These are phyloP conservation scores for Arachnomyces sp. DNA, from an alignment of 2,329 filamentous ascomycete genomes.

Conservation along the genomic window DNA sequence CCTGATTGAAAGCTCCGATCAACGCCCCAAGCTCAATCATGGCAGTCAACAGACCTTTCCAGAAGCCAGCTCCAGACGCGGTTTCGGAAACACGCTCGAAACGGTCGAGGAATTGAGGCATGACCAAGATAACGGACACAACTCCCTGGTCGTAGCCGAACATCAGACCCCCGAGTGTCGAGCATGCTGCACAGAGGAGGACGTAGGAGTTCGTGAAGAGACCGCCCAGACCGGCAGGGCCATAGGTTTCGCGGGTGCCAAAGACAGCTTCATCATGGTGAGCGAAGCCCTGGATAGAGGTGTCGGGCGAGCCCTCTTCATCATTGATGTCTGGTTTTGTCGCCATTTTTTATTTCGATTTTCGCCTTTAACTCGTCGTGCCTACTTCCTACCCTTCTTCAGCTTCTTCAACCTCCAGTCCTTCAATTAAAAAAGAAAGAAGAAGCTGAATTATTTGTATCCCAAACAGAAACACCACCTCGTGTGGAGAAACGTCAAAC, in stretches of 20 bases:
- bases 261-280: conserved; percentile 27
- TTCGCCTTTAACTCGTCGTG: too few relatives aligned
- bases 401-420: too few relatives aligned
- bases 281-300: conserved; percentile 20
- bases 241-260: conserved; percentile 24
- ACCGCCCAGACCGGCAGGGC: conserved; percentile 36
- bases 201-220: conserved; percentile 44
- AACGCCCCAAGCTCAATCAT: conserved; percentile 36
- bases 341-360: too few relatives aligned
- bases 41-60: conserved; percentile 30
- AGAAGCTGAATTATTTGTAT: too few relatives aligned
- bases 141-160: conserved; percentile 44
- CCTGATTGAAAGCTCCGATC: conserved; percentile 29
- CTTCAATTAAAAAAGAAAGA: too few relatives aligned
- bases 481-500: too few relatives aligned
- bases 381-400: too few relatives aligned
- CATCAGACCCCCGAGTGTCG: conserved; percentile 42
- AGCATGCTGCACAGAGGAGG: conserved; percentile 43
- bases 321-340: conserved; percentile 4
- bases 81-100: conserved; percentile 37
- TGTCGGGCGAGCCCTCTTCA: conserved; percentile 14
- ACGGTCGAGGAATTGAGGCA: conserved; percentile 42
- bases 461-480: too few relatives aligned
- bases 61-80: conserved; percentile 31
- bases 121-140: conserved; percentile 41